A percentile compares a stretch with the other conserved stretches of the same genome.
Conservation (phyloP, 352 stramenopile genomes). For the Poterioochromonas sp. region DNA sequence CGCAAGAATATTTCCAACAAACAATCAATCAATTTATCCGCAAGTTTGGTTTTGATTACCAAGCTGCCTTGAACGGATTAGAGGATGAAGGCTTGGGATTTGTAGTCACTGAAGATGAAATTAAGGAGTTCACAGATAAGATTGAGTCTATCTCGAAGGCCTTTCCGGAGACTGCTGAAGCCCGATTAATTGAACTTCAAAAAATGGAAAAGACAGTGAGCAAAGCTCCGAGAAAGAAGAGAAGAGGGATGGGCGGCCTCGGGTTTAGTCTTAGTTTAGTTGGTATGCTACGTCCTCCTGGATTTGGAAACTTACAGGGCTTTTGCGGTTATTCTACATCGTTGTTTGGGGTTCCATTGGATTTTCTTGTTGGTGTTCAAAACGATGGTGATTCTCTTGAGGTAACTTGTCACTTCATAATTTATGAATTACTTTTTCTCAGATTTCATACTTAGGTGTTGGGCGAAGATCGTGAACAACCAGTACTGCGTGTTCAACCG, state of each 20-base stretch:
- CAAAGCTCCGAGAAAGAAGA: background rate
- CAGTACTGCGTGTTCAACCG: conserved; percentile 20
- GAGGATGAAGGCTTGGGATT: conserved; percentile 9
- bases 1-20: background rate
- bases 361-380: conserved; percentile 20
- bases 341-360: conserved; percentile 10
- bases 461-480: conserved; percentile 26
- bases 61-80: background rate
- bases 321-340: conserved; percentile 1
- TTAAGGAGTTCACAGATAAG: background rate
- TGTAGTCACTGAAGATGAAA: background rate
- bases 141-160: conserved; percentile 5
- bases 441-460: background rate
- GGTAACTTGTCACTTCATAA: background rate
- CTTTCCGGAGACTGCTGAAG: background rate
- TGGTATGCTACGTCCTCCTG: conserved; percentile 25
- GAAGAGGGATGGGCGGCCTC: background rate
- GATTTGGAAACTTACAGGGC: conserved; percentile 23
- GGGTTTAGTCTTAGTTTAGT: background rate
- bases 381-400: conserved; percentile 32
- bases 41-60: background rate
- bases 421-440: background rate
- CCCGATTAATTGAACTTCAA: background rate
- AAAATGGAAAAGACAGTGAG: background rate
- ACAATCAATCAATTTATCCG: background rate